These are phyloP conservation scores for Wallacemonas sp. DNA, from an alignment of 208 protist genomes.

Conservation along the genomic window DNA sequence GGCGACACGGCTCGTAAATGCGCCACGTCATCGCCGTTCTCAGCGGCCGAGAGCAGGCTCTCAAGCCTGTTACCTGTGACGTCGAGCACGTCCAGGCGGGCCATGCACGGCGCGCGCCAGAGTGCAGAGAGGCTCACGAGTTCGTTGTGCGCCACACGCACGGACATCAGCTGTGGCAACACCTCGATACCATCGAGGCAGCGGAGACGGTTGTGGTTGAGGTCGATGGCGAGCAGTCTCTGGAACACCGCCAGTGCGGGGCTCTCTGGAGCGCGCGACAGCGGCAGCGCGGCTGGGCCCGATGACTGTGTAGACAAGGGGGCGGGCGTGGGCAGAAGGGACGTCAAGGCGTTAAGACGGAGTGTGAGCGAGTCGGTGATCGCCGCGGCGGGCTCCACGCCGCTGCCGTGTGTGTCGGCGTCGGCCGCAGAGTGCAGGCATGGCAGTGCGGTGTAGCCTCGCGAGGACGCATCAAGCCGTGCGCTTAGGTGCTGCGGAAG, in stretches of 20 bases:
- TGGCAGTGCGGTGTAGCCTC: slow-evolving; percentile 30
- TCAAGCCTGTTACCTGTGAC: slow-evolving; percentile 53
- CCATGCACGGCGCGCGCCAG: slow-evolving; percentile 30
- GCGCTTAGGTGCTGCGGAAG: not conserved
- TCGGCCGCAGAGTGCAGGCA: slow-evolving; percentile 35
- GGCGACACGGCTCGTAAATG: slow-evolving; percentile 7
- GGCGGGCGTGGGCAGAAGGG: slow-evolving; percentile 8
- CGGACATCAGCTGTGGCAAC: slow-evolving; percentile 39
- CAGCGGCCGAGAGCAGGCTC: slow-evolving; percentile 25
- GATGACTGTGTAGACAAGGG: not conserved
- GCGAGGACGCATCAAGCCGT: slow-evolving; percentile 20
- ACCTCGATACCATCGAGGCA: slow-evolving; percentile 45
- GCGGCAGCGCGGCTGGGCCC: not conserved
- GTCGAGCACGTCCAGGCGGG: slow-evolving; percentile 57
- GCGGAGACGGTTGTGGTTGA: slow-evolving; percentile 53
- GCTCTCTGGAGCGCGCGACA: not conserved
- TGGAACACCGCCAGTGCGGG: slow-evolving; percentile 26
- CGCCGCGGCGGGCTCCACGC: slow-evolving; percentile 5
- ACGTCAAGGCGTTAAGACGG: slow-evolving; percentile 31
- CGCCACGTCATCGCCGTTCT: slow-evolving; percentile 18
- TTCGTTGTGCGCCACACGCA: slow-evolving; percentile 56
- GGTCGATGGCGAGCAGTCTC: slow-evolving; percentile 47
- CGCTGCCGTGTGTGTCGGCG: slow-evolving; percentile 33
- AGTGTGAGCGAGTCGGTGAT: slow-evolving; percentile 37
- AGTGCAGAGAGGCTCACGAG: slow-evolving; percentile 48